Base-by-base conservation (phyloP, 2,329 filamentous ascomycete species). In the Aspergillus neoniger region DNA sequence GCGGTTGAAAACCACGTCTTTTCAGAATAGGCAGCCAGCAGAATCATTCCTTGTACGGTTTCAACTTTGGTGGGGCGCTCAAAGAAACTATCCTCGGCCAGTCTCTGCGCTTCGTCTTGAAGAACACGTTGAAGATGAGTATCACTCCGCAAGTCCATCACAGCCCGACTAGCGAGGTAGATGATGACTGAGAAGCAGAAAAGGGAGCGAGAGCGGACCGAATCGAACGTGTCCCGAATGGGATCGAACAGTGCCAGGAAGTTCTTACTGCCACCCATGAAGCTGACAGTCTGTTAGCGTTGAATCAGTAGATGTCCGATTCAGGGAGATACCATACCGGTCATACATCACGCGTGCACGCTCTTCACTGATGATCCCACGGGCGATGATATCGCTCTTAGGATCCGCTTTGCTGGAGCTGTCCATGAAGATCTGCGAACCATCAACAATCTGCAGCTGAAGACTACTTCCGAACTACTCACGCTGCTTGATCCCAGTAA, bases 1-100 rank as follows among this genome's bases (percentile, higher is more conserved):
- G 73, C 73, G 2, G 71, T 75, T 0, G 73, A 75, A 50, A 75
- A 75, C 73, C 73, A 75, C 1, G 73, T 74, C 38, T 75, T 75
- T 54, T 75, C 73, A 0, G 73, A 75, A 25, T 75, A 75, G 3
- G 73, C 73, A 1, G 73, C 73, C 0, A 75, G 65, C 3, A 75
- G 62, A 30, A 75, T 72, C 73, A 75, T 75, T 4, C 73, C 73
- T 39, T 75, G 73, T 0, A 75, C 73, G 0, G 73, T 75, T 57
- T 75, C 73, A 10, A 75, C 65, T 49, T 74, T 75, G 0, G 73
- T 75, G 2, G 73, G 73, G 4, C 73, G 68, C 48, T 74, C 73
- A 36, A 75, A 75, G 52, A 75, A 75, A 43, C 73, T 74, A 57
- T 75, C 73, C 61, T 75, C 73, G 0, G 73, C 73, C 19, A 75